Percentiles rank a stretch among this genome's conserved stretches.
phyloP scores from a whole-genome alignment of 2,329 filamentous ascomycete species.

The Neodidymelliopsis sp. region DNA sequence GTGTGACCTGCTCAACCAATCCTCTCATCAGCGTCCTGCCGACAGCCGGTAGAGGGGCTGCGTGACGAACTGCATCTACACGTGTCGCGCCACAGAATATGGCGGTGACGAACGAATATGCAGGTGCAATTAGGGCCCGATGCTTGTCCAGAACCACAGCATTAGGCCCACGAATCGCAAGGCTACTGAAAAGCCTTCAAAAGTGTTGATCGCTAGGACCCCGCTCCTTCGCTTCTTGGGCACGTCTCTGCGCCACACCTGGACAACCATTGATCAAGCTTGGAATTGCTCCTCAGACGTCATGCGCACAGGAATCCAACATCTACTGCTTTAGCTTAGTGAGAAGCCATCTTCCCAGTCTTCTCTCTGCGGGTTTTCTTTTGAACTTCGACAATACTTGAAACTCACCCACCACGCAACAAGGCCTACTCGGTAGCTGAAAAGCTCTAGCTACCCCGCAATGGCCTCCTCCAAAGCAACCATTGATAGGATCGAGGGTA shows the following conservation, averaged over 20 bases:
- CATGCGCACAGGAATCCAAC: slow-evolving; percentile 27
- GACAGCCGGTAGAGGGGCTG: background rate
- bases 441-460: slow-evolving; percentile 30
- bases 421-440: slow-evolving; percentile 6
- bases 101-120: slow-evolving; percentile 12
- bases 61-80: slow-evolving; percentile 4
- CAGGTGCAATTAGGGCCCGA: slow-evolving; percentile 11
- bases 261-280: slow-evolving; percentile 25
- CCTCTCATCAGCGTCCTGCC: background rate
- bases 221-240: slow-evolving; percentile 35
- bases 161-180: slow-evolving; percentile 22
- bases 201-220: slow-evolving; percentile 23
- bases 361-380: background rate
- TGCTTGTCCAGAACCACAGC: slow-evolving; percentile 22
- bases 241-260: slow-evolving; percentile 36
- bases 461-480: slow-evolving; percentile 30
- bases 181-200: slow-evolving; percentile 21
- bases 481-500: slow-evolving; percentile 27
- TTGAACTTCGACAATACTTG: background rate
- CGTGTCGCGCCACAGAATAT: slow-evolving; percentile 22
- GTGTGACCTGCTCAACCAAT: too few relatives aligned
- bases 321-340: slow-evolving; percentile 12
- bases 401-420: background rate
- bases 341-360: background rate
- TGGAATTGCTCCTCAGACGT: slow-evolving; percentile 35